Evolutionary conservation across 2,329 filamentous ascomycete genomes (phyloP), one percentile per base, ranked within the genome.

Genomic region (Sporothrix variecibatus): DNA sequence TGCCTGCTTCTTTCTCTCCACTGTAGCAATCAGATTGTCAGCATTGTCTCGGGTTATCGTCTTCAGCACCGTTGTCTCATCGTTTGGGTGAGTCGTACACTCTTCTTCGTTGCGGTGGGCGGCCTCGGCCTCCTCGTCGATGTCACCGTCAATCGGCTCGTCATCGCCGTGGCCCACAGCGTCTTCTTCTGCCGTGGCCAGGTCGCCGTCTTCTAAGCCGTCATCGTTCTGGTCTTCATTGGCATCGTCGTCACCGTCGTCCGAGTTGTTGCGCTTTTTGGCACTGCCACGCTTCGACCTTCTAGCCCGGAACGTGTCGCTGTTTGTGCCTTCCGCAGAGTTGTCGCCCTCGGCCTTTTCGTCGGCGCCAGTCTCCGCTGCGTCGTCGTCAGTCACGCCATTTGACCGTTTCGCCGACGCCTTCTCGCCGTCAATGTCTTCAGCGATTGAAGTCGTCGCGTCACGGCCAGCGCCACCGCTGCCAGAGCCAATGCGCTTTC

Each of bases 1-100:
- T 0, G 95, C 95, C 46, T 89, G 88, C 79, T 91, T 91, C 83
- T 95, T 96, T 80, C 90, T 91, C 79, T 93, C 89, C 77, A 93
- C 93, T 95, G 78, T 75, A 74, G 78, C 67, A 75, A 51, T 56
- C 17, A 62, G 11, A 23, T 62, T 60, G 71, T 75, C 40, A 75
- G 71, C 72, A 69, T 62, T 17, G 28, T 31, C 28, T 31, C 51
- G n/a, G 20, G 12, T 28, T 20, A 38, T 34, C 12, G 51, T 28
- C 12, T 34, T 56, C 46, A 4, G 20, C 5, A 12, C 6, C 12
- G 51, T 56, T 2, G n/a, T 51, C 11, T 46, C n/a, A 6, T 49
- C 26, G 56, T 11, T 23, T 64, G 15, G 56, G 65, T 67, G 9
- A 46, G 34, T 79, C 87, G 82, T 87, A 89, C 90, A 80, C 79